Conservation (phyloP, 257 asterid species). For the Nicotiana noctiflora region DNA sequence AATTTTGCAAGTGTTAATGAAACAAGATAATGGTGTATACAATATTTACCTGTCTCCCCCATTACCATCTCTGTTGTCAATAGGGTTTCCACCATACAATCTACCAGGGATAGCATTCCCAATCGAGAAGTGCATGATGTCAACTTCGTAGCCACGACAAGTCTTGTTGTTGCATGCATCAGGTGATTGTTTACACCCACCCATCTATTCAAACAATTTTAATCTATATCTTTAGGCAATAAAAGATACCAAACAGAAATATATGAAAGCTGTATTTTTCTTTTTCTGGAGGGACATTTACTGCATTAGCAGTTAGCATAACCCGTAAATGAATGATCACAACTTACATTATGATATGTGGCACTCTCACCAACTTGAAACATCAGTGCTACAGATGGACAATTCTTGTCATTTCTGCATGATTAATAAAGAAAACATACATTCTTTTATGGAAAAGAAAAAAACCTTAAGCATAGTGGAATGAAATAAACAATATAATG, state of each 20-base stretch:
- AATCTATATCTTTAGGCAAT: slow-evolving; percentile 17
- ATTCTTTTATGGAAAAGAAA: background rate
- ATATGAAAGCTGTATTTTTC: background rate
- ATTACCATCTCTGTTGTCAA: slow-evolving; percentile 34
- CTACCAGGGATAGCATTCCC: slow-evolving; percentile 91
- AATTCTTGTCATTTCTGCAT: slow-evolving; percentile 53
- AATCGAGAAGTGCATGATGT: slow-evolving; percentile 82
- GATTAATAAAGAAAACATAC: slow-evolving; percentile 14
- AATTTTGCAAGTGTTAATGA: background rate
- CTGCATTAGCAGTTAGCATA: background rate
- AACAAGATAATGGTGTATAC: background rate
- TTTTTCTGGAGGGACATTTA: background rate
- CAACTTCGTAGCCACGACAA: slow-evolving; percentile 78
- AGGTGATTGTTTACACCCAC: slow-evolving; percentile 75
- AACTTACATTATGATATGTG: slow-evolving; percentile 62
- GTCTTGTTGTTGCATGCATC: slow-evolving; percentile 53
- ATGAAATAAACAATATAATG: background rate
- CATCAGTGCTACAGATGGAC: slow-evolving; percentile 84
- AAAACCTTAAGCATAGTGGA: background rate
- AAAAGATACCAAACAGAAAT: background rate
- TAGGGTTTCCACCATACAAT: slow-evolving; percentile 53
- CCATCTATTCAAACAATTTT: slow-evolving; percentile 52
- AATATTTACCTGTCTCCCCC: slow-evolving; percentile 50
- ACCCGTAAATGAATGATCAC: background rate
- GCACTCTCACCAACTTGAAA: slow-evolving; percentile 84